Percentiles rank a stretch among this genome's conserved stretches.
Evolutionary conservation across 345 rosid species (phyloP).

Genomic region (Gossypium ekmanianum): DNA sequence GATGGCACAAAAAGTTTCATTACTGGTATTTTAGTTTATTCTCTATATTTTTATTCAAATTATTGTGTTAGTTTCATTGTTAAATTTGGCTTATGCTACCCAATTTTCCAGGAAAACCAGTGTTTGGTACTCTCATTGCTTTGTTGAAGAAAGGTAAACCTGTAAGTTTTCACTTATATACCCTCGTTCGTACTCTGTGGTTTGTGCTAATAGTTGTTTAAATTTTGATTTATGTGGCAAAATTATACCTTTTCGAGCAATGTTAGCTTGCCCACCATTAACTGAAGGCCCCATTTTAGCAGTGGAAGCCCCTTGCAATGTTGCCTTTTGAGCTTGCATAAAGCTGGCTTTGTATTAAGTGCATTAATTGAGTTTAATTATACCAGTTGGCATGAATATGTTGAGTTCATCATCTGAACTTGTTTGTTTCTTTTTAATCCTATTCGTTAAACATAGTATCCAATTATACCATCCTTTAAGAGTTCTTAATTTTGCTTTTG

Average conservation of each 20-base stretch:
- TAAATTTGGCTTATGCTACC: slow-evolving; percentile 9
- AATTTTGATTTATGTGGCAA: not conserved
- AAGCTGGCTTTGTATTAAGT: not conserved
- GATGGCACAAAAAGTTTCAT: slow-evolving; percentile 97
- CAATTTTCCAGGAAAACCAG: slow-evolving; percentile 69
- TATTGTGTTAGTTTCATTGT: not conserved
- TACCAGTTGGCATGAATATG: not conserved
- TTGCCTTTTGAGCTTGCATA: not conserved
- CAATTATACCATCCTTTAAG: not conserved
- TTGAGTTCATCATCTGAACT: not conserved
- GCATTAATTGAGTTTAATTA: not conserved
- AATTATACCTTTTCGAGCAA: not conserved
- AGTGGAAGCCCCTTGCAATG: not conserved
- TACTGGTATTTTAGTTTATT: slow-evolving; percentile 39
- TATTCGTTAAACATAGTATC: not conserved
- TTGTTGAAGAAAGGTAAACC: slow-evolving; percentile 73
- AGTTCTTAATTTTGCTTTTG: not conserved
- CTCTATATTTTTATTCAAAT: not conserved
- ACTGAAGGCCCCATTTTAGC: not conserved
- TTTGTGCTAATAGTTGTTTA: slow-evolving; percentile 6
- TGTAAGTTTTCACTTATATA: slow-evolving; percentile 41
- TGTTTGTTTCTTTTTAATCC: not conserved
- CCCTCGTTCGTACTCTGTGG: not conserved
- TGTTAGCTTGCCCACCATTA: not conserved
- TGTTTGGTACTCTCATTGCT: slow-evolving; percentile 91